phyloP scores from a whole-genome alignment of 73 alveolate species.

The Tetrahymena thermophila region DNA sequence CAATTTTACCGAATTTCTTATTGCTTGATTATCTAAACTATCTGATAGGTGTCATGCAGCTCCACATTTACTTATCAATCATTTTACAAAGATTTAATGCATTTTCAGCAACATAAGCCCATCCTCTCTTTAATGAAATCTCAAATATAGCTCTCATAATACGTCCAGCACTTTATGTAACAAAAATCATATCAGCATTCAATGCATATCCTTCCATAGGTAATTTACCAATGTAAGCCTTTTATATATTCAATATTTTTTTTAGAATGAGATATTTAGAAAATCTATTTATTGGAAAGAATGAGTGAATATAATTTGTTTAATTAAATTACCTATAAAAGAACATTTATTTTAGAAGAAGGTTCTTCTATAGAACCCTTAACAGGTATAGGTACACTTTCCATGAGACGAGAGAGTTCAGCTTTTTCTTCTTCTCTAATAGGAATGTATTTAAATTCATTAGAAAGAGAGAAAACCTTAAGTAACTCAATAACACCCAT shows the following conservation, averaged over 20 bases:
- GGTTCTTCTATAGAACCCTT: constrained; percentile 98
- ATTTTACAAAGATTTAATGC: constrained; percentile 64
- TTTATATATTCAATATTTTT: background rate
- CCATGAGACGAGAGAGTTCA: constrained; percentile 65
- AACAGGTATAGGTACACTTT: constrained; percentile 98
- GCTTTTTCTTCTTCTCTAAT: constrained; percentile 98
- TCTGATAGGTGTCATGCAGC: constrained; percentile 98
- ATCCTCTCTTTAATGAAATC: constrained; percentile 86
- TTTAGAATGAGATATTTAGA: background rate
- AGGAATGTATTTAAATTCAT: constrained; percentile 97
- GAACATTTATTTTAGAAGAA: constrained; percentile 92
- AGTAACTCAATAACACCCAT: constrained; percentile 97
- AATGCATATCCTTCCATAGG: constrained; percentile 97
- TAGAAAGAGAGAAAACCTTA: constrained; percentile 91
- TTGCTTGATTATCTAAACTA: constrained; percentile 80
- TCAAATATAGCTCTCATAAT: constrained; percentile 98
- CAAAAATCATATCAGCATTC: constrained; percentile 97
- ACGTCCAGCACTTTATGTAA: constrained; percentile 98
- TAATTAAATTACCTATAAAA: constrained; percentile 49
- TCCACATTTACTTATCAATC: constrained; percentile 98
- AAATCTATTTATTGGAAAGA: background rate
- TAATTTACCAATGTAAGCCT: constrained; percentile 95
- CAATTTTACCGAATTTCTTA: constrained; percentile 37
- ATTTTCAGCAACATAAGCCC: constrained; percentile 81
- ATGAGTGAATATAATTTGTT: background rate